Conservation (phyloP, 805 yeast genomes). For the Kregervanrija pseudodelftensis region DNA sequence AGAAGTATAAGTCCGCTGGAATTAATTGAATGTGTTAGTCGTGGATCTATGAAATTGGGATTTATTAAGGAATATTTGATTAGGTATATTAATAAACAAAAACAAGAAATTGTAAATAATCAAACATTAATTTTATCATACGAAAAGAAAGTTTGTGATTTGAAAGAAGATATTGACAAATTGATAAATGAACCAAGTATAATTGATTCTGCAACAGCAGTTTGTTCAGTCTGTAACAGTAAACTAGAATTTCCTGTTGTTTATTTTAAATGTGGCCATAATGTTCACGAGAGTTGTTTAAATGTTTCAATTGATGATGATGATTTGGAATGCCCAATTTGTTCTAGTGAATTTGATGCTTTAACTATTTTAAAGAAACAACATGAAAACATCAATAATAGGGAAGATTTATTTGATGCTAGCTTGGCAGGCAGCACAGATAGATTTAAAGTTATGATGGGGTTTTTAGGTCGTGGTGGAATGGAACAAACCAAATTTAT, state of each 20-base stretch:
- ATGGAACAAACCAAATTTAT: conserved; percentile 39
- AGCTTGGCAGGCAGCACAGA: conserved; percentile 49
- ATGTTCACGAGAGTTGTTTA: conserved; percentile 75
- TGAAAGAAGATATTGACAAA: conserved; percentile 45
- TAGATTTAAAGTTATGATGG: conserved; percentile 68
- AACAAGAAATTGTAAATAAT: conserved; percentile 62
- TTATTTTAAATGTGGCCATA: conserved; percentile 81
- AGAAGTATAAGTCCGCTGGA: conserved; percentile 68
- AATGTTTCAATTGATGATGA: conserved; percentile 16
- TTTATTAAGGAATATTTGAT: conserved; percentile 62
- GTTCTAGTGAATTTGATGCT: conserved; percentile 66
- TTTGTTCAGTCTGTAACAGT: conserved; percentile 59
- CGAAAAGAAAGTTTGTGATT: conserved; percentile 53
- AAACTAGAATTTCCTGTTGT: conserved; percentile 70
- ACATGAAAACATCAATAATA: conserved; percentile 55
- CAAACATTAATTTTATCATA: conserved; percentile 60
- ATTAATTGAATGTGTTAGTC: conserved; percentile 35
- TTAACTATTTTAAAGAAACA: conserved; percentile 48
- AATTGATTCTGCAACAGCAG: conserved; percentile 42
- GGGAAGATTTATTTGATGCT: conserved; percentile 55
- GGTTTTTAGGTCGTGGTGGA: conserved; percentile 84
- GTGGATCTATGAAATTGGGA: conserved; percentile 54
- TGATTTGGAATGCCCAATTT: conserved; percentile 57
- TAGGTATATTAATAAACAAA: conserved; percentile 51
- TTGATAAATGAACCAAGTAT: conserved; percentile 41